Conservation (phyloP, 495 filamentous ascomycete genomes). For the Amphirosellinia nigrospora region DNA sequence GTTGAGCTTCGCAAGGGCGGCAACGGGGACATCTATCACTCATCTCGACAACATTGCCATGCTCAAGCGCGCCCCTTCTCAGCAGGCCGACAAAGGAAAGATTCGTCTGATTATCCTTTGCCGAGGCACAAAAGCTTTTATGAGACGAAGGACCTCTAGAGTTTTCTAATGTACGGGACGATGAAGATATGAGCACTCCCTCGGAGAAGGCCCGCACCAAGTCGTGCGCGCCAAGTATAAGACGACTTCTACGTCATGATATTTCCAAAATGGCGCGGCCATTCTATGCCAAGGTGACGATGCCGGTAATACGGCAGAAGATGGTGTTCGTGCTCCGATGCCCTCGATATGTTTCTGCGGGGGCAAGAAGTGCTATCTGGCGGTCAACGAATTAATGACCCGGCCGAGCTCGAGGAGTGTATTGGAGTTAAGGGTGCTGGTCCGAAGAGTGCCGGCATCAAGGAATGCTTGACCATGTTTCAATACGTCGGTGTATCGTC, state of each 20-base stretch:
- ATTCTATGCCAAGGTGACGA: slow-evolving; percentile 85
- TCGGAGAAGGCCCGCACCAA: slow-evolving; percentile 89
- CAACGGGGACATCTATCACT: neutral
- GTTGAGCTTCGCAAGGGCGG: slow-evolving; percentile 10
- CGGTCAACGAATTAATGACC: slow-evolving; percentile 83
- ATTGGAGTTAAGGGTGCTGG: slow-evolving; percentile 77
- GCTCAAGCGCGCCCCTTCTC: slow-evolving; percentile 36
- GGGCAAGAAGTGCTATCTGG: slow-evolving; percentile 90
- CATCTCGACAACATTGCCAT: no score
- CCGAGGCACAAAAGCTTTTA: slow-evolving; percentile 81
- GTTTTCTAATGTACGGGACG: slow-evolving; percentile 67
- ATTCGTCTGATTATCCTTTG: slow-evolving; percentile 83
- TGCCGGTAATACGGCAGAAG: slow-evolving; percentile 67
- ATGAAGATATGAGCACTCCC: slow-evolving; percentile 81
- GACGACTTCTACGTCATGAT: slow-evolving; percentile 92
- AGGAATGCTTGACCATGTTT: slow-evolving; percentile 63
- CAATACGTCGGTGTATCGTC: slow-evolving; percentile 67
- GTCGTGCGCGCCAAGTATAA: slow-evolving; percentile 82
- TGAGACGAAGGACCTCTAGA: slow-evolving; percentile 79
- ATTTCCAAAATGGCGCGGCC: slow-evolving; percentile 83
- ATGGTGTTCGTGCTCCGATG: slow-evolving; percentile 57
- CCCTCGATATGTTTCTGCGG: slow-evolving; percentile 94
- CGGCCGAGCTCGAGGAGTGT: slow-evolving; percentile 68
- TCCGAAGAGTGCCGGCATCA: slow-evolving; percentile 73
- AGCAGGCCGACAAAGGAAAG: slow-evolving; percentile 74